Evolutionary conservation across 1,284 basidiomycete species (phyloP).

Genomic region (Cutaneotrichosporon cutaneum): DNA sequence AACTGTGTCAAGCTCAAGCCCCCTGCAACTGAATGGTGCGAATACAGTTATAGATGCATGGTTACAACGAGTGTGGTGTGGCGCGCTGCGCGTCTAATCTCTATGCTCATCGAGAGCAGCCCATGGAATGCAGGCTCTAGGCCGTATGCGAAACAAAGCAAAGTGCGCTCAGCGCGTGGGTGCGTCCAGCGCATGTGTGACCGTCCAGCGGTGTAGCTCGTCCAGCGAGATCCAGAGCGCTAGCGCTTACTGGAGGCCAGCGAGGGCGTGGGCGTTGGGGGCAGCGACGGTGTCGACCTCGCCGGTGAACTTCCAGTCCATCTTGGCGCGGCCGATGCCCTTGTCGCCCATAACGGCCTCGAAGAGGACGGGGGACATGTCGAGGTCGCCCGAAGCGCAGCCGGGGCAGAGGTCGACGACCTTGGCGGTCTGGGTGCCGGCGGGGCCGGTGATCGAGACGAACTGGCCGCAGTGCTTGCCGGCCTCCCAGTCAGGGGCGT

Average conservation of each 20-base stretch:
- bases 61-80: neutral
- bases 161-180: neutral
- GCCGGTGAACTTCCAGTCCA: neutral
- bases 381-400: constrained; percentile 54
- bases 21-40: too few species aligned
- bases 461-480: constrained; percentile 54
- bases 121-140: neutral
- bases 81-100: neutral
- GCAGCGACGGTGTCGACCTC: too few species aligned
- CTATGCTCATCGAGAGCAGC: neutral
- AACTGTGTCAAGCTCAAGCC: too few species aligned
- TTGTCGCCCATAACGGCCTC: constrained; percentile 38
- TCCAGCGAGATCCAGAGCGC: neutral
- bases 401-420: constrained; percentile 58
- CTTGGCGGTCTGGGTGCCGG: constrained; percentile 64
- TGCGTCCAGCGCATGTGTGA: neutral
- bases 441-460: constrained; percentile 66
- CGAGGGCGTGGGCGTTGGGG: constrained; percentile 4
- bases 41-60: constrained; percentile 1
- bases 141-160: too few species aligned
- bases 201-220: neutral
- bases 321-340: constrained; percentile 32
- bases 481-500: constrained; percentile 33
- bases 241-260: neutral
- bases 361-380: constrained; percentile 56